Evolutionary conservation across 306 rosid genomes (phyloP), one percentile per base, ranked within the genome.

Genomic region (Luffa acutangula): DNA sequence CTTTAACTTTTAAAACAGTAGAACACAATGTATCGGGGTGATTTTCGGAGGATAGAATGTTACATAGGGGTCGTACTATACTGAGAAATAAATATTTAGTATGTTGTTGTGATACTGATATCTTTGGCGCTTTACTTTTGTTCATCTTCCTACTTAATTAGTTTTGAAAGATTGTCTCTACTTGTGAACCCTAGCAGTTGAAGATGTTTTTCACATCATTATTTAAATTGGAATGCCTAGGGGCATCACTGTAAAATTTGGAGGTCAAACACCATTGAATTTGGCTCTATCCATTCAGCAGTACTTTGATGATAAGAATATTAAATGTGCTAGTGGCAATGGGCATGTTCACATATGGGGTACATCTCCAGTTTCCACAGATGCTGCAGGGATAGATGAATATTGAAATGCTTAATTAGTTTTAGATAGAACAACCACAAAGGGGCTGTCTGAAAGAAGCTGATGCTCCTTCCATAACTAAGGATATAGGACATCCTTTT

Each of bases 191-290:
- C 9, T 64, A 45, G 46, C 15, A 51, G 56, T 51, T 58, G 96
- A 94, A 87, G 97, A 89, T 70, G 93, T 92, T 83, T 48, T 85
- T 49, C 90, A 87, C 89, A 85, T 91, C 65, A 89, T 92, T 83
- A 97, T 92, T 82, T 84, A 51, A 51, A 14, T 51, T 91, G 87
- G 97, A 95, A 87, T 84, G 67, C 80, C 95, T 48, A 90, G 91
- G 81, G 97, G 97, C 17, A 89, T 89, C 86, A 91, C 90, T 79
- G 92, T 94, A 37, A 93, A 92, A 79, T 94, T 94, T 87, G 97
- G 97, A 82, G 97, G 97, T 82, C 93, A 94, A 85, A 92, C 97
- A 63, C 97, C 97, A 2, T 78, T 89, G 84, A 92, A 91, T 87
- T 81, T 92, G 71, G 82, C 96, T 81, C 95, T 91, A 59, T 93